Evolutionary conservation across 441 rosid species (phyloP).

Genomic region (Gossypium gossypioides): DNA sequence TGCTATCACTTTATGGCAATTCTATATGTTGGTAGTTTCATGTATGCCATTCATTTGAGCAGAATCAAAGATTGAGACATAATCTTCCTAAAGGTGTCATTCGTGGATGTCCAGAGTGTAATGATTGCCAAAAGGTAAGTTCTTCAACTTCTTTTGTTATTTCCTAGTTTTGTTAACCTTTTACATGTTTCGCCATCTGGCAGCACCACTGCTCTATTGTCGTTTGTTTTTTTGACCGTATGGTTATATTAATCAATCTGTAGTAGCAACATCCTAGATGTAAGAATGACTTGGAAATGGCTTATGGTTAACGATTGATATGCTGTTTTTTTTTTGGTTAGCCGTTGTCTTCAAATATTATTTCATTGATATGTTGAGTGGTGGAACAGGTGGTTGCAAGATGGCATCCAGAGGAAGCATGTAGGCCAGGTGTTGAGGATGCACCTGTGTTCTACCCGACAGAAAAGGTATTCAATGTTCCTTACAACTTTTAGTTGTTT

Average conservation of each 20-base stretch:
- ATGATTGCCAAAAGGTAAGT: conserved; percentile 82
- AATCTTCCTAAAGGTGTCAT: conserved; percentile 73
- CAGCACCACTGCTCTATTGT: not conserved
- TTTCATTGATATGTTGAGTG: conserved; percentile 17
- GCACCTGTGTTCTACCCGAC: conserved; percentile 90
- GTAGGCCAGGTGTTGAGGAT: conserved; percentile 67
- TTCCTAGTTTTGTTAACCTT: not conserved
- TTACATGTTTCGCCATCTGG: not conserved
- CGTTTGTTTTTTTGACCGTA: not conserved
- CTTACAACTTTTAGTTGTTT: conserved; percentile 18
- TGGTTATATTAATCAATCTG: not conserved
- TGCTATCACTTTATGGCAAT: not conserved
- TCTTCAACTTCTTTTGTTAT: not conserved
- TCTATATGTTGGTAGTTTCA: conserved; percentile 14
- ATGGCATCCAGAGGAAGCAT: conserved; percentile 71
- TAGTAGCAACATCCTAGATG: not conserved
- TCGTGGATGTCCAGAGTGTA: conserved; percentile 70
- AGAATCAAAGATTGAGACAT: conserved; percentile 40
- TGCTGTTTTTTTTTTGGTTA: not conserved
- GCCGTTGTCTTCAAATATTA: conserved; percentile 14
- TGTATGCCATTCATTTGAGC: conserved; percentile 23
- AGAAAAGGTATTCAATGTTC: conserved; percentile 60
- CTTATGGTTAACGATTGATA: not conserved
- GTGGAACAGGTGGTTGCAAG: conserved; percentile 61
- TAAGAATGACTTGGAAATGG: not conserved